phyloP scores from a whole-genome alignment of 192 early-diverging fungal genomes.

The Rhizoclosmatium sp. region DNA sequence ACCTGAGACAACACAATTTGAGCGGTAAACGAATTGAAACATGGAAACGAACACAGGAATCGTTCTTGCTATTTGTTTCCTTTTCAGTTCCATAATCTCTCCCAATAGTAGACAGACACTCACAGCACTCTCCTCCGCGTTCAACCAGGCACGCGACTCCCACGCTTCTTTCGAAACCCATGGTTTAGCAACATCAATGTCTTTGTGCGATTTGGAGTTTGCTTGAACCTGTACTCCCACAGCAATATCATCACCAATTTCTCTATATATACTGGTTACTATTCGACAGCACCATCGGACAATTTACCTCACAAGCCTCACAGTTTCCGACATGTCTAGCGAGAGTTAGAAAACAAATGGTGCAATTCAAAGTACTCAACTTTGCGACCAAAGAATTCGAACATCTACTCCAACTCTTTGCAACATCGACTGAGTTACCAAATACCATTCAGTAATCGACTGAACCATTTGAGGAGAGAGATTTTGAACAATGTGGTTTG shows the following conservation, averaged over 20 bases:
- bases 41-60: slow-evolving; percentile 39
- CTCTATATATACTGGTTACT: not conserved
- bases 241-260: slow-evolving; percentile 24
- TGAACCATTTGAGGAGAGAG: slow-evolving; percentile 25
- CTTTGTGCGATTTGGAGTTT: slow-evolving; percentile 2
- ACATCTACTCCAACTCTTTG: slow-evolving; percentile 11
- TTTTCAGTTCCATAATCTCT: not conserved
- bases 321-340: slow-evolving; percentile 24
- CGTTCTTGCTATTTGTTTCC: slow-evolving; percentile 40
- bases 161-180: slow-evolving; percentile 36
- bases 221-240: not conserved
- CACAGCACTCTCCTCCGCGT: slow-evolving; percentile 31
- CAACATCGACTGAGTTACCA: slow-evolving; percentile 4
- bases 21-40: slow-evolving; percentile 40
- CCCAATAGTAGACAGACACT: not conserved
- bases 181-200: not conserved
- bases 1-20: slow-evolving; percentile 44
- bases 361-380: not conserved
- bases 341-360: not conserved
- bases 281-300: not conserved
- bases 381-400: slow-evolving; percentile 21
- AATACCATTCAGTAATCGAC: slow-evolving; percentile 3
- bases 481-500: slow-evolving; percentile 22
- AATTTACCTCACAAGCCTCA: slow-evolving; percentile 38
- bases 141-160: slow-evolving; percentile 34